phyloP scores from a whole-genome alignment of 2,329 filamentous ascomycete genomes.

The Chalaropsis thielavioides region DNA sequence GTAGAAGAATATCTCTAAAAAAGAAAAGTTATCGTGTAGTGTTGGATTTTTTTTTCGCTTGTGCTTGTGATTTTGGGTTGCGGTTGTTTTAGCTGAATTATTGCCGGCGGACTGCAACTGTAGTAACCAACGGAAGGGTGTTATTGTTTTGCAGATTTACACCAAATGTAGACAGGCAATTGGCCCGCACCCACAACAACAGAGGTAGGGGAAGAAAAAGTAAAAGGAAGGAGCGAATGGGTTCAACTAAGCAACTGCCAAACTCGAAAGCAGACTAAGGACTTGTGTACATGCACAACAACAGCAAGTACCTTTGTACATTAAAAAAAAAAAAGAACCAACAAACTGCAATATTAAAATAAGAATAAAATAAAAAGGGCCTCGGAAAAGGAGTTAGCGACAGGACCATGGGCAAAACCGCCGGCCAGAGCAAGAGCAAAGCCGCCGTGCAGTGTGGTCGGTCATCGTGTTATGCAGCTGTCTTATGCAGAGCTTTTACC shows the following conservation, averaged over 20 bases:
- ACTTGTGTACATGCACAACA: background rate
- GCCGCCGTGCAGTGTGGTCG: background rate
- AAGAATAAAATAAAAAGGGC: background rate
- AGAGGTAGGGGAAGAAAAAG: background rate
- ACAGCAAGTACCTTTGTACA: background rate
- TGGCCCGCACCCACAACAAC: background rate
- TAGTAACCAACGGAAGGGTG: background rate
- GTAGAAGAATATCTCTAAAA: background rate
- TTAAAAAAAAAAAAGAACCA: background rate
- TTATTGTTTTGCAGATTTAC: background rate
- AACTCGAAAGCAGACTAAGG: background rate
- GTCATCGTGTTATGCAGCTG: background rate
- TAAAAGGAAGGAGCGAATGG: background rate
- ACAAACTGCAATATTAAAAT: background rate
- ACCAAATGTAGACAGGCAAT: background rate
- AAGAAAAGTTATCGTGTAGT: background rate
- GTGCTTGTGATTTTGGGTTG: background rate
- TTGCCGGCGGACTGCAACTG: background rate
- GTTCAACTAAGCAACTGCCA: slow-evolving; percentile 3
- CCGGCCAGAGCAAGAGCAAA: background rate
- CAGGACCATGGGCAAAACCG: background rate
- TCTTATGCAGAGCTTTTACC: slow-evolving; percentile 7
- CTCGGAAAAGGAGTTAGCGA: background rate
- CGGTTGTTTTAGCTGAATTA: background rate
- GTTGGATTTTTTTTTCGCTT: background rate